A percentile compares a stretch with the other conserved stretches of the same genome.
phyloP scores from a whole-genome alignment of 2,329 filamentous ascomycete species.

The Chrysosporium keratinophilum region DNA sequence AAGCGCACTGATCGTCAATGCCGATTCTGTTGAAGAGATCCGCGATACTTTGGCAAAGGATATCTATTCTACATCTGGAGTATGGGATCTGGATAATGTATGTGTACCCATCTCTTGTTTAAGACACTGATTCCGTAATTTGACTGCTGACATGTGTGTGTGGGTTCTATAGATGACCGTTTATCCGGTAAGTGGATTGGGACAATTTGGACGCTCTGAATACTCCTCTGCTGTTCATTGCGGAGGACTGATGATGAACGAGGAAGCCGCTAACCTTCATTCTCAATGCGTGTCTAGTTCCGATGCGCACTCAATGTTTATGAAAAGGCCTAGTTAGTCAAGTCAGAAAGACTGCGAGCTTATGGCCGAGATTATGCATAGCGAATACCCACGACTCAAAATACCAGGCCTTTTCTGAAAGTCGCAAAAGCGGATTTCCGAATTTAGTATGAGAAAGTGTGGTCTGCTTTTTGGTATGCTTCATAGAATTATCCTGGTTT shows the following conservation, averaged over 20 bases:
- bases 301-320: constrained; percentile 13
- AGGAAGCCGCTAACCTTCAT: neutral
- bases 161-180: constrained; percentile 10
- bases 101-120: constrained; percentile 21
- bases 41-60: constrained; percentile 57
- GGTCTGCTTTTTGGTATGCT: too few species aligned
- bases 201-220: neutral
- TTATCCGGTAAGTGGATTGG: constrained; percentile 12
- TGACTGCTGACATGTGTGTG: constrained; percentile 3
- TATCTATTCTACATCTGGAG: constrained; percentile 58
- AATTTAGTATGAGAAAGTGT: too few species aligned
- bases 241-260: neutral
- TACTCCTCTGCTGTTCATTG: neutral
- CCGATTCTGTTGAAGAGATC: constrained; percentile 59
- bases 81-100: constrained; percentile 69
- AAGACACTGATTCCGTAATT: neutral
- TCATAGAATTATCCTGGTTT: too few species aligned
- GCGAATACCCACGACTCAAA: too few species aligned
- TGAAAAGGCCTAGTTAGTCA: constrained; percentile 1
- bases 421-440: too few species aligned
- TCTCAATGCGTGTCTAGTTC: constrained; percentile 7
- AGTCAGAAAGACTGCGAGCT: neutral
- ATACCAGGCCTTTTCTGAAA: too few species aligned
- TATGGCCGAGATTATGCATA: too few species aligned
- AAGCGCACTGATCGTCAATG: constrained; percentile 57